These are phyloP conservation scores for Dactylellina sp. DNA, from an alignment of 2,329 filamentous ascomycete genomes.

Conservation along the genomic window DNA sequence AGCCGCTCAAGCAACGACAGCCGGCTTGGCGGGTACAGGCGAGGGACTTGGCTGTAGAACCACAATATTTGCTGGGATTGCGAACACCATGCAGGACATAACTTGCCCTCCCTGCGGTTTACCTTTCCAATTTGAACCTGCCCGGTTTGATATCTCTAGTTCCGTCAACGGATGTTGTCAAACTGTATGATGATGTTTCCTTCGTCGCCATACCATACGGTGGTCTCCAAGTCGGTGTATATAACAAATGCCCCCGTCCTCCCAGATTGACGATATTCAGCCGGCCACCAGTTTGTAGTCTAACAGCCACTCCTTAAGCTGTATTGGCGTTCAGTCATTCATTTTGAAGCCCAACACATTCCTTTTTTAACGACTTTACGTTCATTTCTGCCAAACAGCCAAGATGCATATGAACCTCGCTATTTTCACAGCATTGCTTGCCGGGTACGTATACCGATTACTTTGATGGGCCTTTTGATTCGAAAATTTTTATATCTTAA, in stretches of 20 bases:
- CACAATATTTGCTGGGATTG: neutral
- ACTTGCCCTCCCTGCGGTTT: neutral
- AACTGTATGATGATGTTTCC: neutral
- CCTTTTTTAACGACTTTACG: neutral
- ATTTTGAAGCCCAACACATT: neutral
- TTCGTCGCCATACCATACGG: neutral
- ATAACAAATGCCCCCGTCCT: neutral
- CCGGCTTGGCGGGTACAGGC: constrained; percentile 39
- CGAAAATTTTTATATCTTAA: neutral
- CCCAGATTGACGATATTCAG: neutral
- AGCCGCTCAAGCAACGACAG: constrained; percentile 18
- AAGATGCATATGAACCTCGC: constrained; percentile 2
- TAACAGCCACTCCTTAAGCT: constrained; percentile 17
- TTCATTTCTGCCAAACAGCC: neutral
- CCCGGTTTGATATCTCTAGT: constrained; percentile 3
- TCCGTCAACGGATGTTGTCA: neutral
- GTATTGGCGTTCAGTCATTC: constrained; percentile 13
- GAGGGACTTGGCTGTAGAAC: constrained; percentile 14
- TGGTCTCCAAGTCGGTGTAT: neutral
- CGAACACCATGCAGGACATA: neutral
- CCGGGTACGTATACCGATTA: constrained; percentile 15
- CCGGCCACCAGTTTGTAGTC: neutral
- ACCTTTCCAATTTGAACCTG: constrained; percentile 22
- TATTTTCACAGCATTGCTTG: constrained; percentile 11
- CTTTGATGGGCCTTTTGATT: no score